phyloP scores from a whole-genome alignment of 306 rosid species.

The Acmispon strigosus region DNA sequence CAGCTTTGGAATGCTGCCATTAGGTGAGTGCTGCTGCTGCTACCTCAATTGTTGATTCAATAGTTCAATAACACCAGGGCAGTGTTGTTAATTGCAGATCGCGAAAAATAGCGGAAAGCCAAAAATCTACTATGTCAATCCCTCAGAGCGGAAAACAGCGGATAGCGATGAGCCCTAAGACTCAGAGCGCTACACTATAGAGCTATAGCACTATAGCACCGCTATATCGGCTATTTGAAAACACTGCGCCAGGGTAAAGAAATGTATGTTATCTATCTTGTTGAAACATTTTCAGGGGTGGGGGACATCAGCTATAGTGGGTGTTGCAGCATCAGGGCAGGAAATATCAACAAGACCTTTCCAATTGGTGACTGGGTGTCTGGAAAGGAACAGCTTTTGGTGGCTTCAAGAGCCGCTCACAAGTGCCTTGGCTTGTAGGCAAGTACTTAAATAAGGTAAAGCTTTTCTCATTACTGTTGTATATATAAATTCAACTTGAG shows the following conservation, averaged over 20 bases:
- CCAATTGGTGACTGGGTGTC: conserved; percentile 88
- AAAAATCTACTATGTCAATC: no score
- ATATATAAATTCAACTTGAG: no score
- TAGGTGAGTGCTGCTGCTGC: conserved; percentile 43
- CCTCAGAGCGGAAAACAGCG: no score
- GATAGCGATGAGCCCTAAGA: no score
- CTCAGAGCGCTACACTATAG: no score
- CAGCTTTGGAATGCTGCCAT: conserved; percentile 97
- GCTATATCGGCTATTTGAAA: no score
- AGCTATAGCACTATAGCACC: no score
- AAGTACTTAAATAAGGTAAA: conserved; percentile 91
- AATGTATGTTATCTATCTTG: not conserved
- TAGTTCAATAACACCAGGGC: no score
- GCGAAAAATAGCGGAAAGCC: no score
- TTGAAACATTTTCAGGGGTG: conserved; percentile 59
- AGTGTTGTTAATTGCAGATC: no score
- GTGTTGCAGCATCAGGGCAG: conserved; percentile 91
- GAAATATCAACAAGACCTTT: conserved; percentile 92
- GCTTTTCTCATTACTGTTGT: not conserved
- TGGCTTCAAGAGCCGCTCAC: conserved; percentile 93
- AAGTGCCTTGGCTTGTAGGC: conserved; percentile 94
- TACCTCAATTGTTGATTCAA: conserved; percentile 7
- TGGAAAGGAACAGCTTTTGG: conserved; percentile 99
- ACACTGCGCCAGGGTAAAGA: not conserved
- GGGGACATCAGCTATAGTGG: conserved; percentile 94